Base-by-base conservation (phyloP, 768 basidiomycete species). In the Dentipellis sp. region DNA sequence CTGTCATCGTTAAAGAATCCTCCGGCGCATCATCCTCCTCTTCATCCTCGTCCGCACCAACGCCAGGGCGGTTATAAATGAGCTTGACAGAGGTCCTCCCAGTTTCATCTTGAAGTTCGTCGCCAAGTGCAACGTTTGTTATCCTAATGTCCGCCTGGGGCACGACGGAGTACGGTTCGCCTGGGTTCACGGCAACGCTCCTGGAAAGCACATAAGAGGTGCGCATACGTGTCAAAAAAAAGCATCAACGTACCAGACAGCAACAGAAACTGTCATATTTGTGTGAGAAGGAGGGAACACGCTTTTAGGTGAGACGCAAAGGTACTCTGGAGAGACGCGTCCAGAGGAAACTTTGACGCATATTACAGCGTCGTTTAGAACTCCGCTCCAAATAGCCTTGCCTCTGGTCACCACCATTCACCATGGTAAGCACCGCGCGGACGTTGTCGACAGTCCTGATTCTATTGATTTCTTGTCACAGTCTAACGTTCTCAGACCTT, bases 401-500 rank as follows among this genome's bases (percentile, higher is more conserved):
- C 19, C 42, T 49, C 47, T 46, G 36, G 17, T 56, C 48, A 59
- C 57, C 63, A 52, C 58, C 19, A 49, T 65, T 55, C 38, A 57
- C 53, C 50, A 62, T 62, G 61, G 59, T 58, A 52, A 37, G 59
- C 35, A 53, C 56, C 36, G 7, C 14, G 17, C 34, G 40, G 23
- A 6, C 37, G 8, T 22, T 47, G 38, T 36, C 54, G 23, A 48
- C 19, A 17, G 29, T 21, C 35, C 16, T 23, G 53, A 39, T 47
- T 47, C 56, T 12, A 23, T 48, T 56, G 62, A 57, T 59, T 50
- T 42, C 3, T 39, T 37, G 34, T 29, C 6, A 56, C 63, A 98
- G 95, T 95, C 95, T 1, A 97, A 97, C 76, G 88, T 91, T 6
- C 78, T 98, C 48, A 81, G 95, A 66, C 94, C 95, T 3, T 98